Conservation (phyloP, 1,284 basidiomycete genomes). For the Rhodotorula sp. region DNA sequence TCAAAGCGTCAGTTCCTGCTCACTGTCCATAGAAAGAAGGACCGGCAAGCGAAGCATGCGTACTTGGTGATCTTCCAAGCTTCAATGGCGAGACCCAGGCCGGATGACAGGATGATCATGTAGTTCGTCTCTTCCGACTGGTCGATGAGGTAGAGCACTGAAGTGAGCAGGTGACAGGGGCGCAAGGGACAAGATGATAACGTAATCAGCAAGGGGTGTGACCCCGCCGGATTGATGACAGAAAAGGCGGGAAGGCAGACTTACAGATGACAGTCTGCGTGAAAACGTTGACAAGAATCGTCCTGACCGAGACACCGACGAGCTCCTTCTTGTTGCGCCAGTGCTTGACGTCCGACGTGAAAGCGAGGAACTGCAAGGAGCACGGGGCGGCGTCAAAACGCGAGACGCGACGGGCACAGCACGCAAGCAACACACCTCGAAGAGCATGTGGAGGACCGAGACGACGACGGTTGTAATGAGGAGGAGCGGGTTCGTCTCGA, state of each 20-base stretch:
- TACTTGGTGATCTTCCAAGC: slow-evolving; percentile 80
- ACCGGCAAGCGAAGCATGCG: too few species aligned
- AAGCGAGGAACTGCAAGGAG: slow-evolving; percentile 91
- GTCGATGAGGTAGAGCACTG: slow-evolving; percentile 12
- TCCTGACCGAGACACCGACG: slow-evolving; percentile 58
- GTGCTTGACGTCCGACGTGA: slow-evolving; percentile 89
- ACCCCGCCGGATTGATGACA: too few species aligned
- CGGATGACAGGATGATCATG: slow-evolving; percentile 60
- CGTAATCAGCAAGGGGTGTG: too few species aligned
- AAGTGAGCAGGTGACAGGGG: too few species aligned
- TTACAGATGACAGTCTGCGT: slow-evolving; percentile 60
- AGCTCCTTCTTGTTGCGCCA: slow-evolving; percentile 83
- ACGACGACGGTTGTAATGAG: slow-evolving; percentile 72
- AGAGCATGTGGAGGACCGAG: slow-evolving; percentile 82
- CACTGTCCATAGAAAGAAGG: too few species aligned
- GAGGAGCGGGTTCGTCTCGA: slow-evolving; percentile 88
- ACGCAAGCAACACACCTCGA: slow-evolving; percentile 28
- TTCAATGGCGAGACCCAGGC: slow-evolving; percentile 72
- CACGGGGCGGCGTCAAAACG: slow-evolving; percentile 18
- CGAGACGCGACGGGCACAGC: neutral
- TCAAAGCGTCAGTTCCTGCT: slow-evolving; percentile 86
- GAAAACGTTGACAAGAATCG: slow-evolving; percentile 84
- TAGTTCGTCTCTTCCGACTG: slow-evolving; percentile 87
- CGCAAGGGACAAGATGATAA: too few species aligned
- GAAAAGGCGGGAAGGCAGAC: too few species aligned